Conservation (phyloP, 2,329 filamentous ascomycete genomes). For the Beauveria medogensis region DNA sequence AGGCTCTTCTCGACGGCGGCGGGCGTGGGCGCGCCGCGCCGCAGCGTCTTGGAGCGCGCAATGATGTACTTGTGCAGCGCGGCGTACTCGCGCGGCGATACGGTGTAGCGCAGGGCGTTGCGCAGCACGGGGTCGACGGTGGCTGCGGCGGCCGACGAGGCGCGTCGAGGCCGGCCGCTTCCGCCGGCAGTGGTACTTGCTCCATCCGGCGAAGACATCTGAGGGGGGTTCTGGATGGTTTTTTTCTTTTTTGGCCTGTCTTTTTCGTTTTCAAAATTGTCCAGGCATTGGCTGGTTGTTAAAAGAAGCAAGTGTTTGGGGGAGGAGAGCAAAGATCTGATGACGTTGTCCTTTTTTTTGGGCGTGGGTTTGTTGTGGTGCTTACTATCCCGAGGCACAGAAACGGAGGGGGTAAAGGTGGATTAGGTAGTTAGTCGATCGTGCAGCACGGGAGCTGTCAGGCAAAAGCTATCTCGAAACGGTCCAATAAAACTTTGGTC, state of each 20-base stretch:
- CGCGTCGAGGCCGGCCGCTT: not conserved
- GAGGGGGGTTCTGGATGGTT: not conserved
- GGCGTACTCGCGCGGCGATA: conserved; percentile 78
- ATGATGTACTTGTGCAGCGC: conserved; percentile 75
- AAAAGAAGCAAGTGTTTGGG: not conserved
- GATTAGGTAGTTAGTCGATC: no score
- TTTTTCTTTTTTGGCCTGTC: not conserved
- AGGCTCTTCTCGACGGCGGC: conserved; percentile 40
- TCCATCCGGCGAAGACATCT: conserved; percentile 2
- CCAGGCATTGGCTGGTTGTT: not conserved
- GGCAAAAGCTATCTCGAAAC: no score
- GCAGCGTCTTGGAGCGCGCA: conserved; percentile 56
- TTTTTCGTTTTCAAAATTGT: not conserved
- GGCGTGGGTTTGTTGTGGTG: not conserved
- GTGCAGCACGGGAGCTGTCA: no score
- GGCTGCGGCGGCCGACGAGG: conserved; percentile 16
- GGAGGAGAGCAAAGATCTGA: not conserved
- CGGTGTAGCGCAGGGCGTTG: conserved; percentile 81
- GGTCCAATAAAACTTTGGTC: no score
- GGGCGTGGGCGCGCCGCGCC: conserved; percentile 46
- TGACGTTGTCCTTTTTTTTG: no score
- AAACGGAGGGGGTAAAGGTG: no score
- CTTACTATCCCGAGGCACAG: conserved; percentile 5
- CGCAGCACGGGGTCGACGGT: conserved; percentile 63
- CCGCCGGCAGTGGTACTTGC: not conserved